These are phyloP conservation scores for Serendipita sp. DNA, from an alignment of 768 basidiomycete species.

Conservation along the genomic window DNA sequence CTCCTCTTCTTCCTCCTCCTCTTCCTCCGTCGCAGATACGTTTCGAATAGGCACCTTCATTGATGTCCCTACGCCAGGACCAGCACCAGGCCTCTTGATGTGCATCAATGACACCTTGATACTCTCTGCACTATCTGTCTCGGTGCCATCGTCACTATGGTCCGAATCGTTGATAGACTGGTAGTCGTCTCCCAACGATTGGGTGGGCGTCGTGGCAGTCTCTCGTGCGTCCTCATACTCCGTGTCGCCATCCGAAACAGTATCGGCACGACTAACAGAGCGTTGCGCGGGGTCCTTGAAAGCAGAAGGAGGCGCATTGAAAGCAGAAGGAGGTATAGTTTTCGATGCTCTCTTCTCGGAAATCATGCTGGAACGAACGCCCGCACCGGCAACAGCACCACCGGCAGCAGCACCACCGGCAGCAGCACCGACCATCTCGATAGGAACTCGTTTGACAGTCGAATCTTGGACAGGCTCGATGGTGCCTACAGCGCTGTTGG, in stretches of 20 bases:
- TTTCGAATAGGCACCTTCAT: neutral
- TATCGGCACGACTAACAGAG: slow-evolving; percentile 27
- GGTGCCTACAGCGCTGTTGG: slow-evolving; percentile 21
- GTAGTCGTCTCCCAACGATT: slow-evolving; percentile 50
- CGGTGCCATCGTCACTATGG: slow-evolving; percentile 43
- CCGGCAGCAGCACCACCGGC: slow-evolving; percentile 14
- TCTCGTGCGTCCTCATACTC: slow-evolving; percentile 67
- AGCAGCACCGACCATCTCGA: slow-evolving; percentile 1
- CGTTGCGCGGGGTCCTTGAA: neutral
- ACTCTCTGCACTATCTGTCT: slow-evolving; percentile 29
- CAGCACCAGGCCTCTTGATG: slow-evolving; percentile 6
- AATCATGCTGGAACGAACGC: neutral
- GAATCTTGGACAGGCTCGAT: slow-evolving; percentile 15
- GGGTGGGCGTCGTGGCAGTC: slow-evolving; percentile 50
- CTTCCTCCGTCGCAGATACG: neutral
- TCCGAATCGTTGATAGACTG: slow-evolving; percentile 56
- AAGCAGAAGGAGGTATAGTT: no score
- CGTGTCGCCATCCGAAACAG: slow-evolving; percentile 40
- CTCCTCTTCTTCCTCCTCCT: neutral
- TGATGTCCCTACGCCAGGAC: neutral
- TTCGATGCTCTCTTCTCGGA: slow-evolving; percentile 1
- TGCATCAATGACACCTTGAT: slow-evolving; percentile 46
- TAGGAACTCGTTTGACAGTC: slow-evolving; percentile 10
- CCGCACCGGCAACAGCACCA: neutral
- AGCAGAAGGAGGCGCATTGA: neutral